phyloP scores from a whole-genome alignment of 805 yeast species.

The Yarrowia sp. region DNA sequence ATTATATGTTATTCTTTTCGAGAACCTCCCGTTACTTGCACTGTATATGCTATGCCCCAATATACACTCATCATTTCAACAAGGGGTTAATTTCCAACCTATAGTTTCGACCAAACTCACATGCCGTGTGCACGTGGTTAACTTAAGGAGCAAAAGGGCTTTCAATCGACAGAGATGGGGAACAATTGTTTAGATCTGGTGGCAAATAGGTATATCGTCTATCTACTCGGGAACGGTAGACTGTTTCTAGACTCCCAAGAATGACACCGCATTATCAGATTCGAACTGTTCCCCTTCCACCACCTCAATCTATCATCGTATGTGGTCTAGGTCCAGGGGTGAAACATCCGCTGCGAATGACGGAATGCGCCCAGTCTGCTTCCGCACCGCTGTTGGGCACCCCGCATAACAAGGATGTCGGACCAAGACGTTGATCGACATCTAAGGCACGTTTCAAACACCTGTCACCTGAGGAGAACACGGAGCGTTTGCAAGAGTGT shows the following conservation, averaged over 20 bases:
- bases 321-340: not conserved
- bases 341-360: not conserved
- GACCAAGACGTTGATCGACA: not conserved
- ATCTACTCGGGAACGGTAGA: too few species aligned
- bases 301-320: not conserved
- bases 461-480: not conserved
- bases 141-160: slow-evolving; percentile 6
- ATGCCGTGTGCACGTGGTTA: slow-evolving; percentile 8
- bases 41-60: not conserved
- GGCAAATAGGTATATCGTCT: too few species aligned
- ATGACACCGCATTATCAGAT: too few species aligned
- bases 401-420: not conserved
- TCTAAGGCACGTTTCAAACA: too few species aligned
- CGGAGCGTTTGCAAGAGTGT: too few species aligned
- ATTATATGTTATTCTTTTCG: too few species aligned
- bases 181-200: too few species aligned
- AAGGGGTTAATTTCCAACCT: not conserved
- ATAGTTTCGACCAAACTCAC: not conserved
- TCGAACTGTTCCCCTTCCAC: not conserved
- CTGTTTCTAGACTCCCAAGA: too few species aligned
- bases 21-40: not conserved
- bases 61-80: not conserved
- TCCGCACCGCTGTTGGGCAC: not conserved
- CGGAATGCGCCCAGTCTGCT: not conserved
- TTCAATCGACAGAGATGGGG: too few species aligned